phyloP scores from a whole-genome alignment of 1,284 basidiomycete genomes.

The Marasmius sp. region DNA sequence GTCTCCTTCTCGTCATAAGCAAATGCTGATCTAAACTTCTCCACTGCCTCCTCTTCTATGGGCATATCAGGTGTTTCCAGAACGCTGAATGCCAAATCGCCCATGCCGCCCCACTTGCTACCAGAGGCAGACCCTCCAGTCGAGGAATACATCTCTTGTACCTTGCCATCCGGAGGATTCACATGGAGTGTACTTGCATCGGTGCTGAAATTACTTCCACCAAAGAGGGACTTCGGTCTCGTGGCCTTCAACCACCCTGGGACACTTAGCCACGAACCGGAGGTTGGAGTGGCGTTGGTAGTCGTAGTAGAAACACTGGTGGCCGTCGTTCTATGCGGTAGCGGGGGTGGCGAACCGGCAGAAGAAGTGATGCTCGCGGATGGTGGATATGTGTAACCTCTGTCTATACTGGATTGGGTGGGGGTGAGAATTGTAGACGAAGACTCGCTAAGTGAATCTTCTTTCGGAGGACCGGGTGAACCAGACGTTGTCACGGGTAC shows the following conservation, averaged over 20 bases:
- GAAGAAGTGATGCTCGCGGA: constrained; percentile 46
- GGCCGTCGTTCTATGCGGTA: constrained; percentile 25
- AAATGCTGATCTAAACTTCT: constrained; percentile 79
- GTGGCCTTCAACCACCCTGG: constrained; percentile 69
- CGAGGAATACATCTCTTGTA: constrained; percentile 62
- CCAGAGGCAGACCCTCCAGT: constrained; percentile 29
- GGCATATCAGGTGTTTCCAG: constrained; percentile 64
- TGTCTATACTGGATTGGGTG: constrained; percentile 30
- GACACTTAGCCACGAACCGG: constrained; percentile 61
- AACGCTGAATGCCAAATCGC: constrained; percentile 74
- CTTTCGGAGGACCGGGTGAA: constrained; percentile 28
- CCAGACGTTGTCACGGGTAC: constrained; percentile 52
- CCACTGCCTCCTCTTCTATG: constrained; percentile 63
- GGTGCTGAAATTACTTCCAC: constrained; percentile 23
- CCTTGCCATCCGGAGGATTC: constrained; percentile 22
- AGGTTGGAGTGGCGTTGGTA: background rate
- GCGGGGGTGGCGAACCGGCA: constrained; percentile 19
- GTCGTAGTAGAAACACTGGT: background rate
- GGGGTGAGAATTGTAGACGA: constrained; percentile 28
- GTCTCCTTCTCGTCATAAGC: constrained; percentile 85
- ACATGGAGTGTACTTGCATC: constrained; percentile 18
- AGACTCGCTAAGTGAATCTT: constrained; percentile 8
- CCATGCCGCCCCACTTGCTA: constrained; percentile 33
- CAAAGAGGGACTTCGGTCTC: constrained; percentile 28
- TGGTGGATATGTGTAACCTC: constrained; percentile 75